Conservation (phyloP, 108 stramenopile genomes). For the Nitzschia sp. region DNA sequence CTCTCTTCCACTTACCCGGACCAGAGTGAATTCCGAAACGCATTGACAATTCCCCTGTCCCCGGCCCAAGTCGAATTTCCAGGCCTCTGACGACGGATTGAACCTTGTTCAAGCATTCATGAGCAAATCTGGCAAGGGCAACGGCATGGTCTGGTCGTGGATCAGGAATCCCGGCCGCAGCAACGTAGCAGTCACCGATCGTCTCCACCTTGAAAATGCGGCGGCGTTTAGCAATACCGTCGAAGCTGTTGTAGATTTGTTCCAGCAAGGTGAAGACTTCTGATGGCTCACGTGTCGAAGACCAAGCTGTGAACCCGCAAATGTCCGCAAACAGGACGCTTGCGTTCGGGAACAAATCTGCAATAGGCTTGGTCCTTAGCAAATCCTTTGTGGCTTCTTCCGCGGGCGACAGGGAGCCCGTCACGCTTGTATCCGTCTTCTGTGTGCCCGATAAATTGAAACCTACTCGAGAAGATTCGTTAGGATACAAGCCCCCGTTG, state of each 20-base stretch:
- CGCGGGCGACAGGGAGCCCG: constrained; percentile 2
- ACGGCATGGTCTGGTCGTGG: constrained; percentile 53
- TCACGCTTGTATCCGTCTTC: not conserved
- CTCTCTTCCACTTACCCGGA: too few relatives aligned
- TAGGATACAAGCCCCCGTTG: too few relatives aligned
- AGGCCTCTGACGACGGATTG: constrained; percentile 19
- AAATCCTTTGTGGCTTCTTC: too few relatives aligned
- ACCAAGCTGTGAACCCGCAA: constrained; percentile 38
- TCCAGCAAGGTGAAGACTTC: constrained; percentile 61
- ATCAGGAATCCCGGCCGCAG: constrained; percentile 55
- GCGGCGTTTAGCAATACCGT: constrained; percentile 35
- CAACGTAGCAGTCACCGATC: constrained; percentile 64
- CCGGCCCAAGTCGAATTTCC: constrained; percentile 35
- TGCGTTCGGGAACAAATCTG: constrained; percentile 51
- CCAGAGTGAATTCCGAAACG: too few relatives aligned
- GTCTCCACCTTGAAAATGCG: constrained; percentile 59
- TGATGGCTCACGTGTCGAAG: constrained; percentile 31
- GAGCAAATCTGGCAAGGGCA: constrained; percentile 47
- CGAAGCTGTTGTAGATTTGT: constrained; percentile 49
- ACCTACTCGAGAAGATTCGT: not conserved
- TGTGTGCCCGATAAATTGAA: not conserved
- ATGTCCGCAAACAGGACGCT: constrained; percentile 60
- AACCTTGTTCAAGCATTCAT: constrained; percentile 31
- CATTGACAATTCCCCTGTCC: constrained; percentile 43
- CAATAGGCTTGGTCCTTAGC: too few relatives aligned